phyloP scores from a whole-genome alignment of 2,329 filamentous ascomycete species.

The Trichothecium roseum region DNA sequence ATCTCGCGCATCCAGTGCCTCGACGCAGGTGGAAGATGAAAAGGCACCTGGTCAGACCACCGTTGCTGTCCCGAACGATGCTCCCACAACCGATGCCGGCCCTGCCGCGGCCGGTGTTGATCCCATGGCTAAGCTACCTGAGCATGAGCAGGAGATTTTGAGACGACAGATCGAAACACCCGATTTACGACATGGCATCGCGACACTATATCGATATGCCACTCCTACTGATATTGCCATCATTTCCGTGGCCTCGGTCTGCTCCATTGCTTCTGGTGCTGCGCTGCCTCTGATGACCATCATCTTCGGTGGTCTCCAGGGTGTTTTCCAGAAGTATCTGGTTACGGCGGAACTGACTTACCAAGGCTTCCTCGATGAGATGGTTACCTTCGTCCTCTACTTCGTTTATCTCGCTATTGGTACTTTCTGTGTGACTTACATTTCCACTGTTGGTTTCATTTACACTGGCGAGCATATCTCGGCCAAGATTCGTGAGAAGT shows the following conservation, averaged over 20 bases:
- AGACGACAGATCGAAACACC: conserved; percentile 53
- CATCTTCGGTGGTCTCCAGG: conserved; percentile 68
- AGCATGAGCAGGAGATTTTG: conserved; percentile 51
- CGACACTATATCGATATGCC: conserved; percentile 59
- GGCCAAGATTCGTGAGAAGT: conserved; percentile 69
- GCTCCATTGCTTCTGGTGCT: conserved; percentile 59
- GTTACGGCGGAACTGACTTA: conserved; percentile 31
- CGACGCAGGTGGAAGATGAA: too few relatives aligned
- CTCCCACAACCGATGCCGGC: background rate
- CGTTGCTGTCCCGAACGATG: background rate
- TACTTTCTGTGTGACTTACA: conserved; percentile 68
- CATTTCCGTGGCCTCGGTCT: conserved; percentile 48
- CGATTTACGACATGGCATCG: conserved; percentile 32
- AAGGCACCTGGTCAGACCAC: too few relatives aligned
- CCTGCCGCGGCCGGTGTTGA: conserved; percentile 16
- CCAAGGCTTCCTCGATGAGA: conserved; percentile 45
- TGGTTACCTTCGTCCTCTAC: conserved; percentile 62
- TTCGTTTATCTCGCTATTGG: conserved; percentile 78
- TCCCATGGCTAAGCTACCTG: conserved; percentile 47
- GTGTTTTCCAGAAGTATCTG: conserved; percentile 58
- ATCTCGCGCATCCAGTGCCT: too few relatives aligned
- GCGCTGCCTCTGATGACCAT: conserved; percentile 73
- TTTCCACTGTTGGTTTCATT: conserved; percentile 81
- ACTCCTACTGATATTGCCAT: conserved; percentile 54
- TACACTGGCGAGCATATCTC: conserved; percentile 74